Evolutionary conservation across 2,329 filamentous ascomycete genomes (phyloP).

Genomic region (Trichophyton benhamiae): DNA sequence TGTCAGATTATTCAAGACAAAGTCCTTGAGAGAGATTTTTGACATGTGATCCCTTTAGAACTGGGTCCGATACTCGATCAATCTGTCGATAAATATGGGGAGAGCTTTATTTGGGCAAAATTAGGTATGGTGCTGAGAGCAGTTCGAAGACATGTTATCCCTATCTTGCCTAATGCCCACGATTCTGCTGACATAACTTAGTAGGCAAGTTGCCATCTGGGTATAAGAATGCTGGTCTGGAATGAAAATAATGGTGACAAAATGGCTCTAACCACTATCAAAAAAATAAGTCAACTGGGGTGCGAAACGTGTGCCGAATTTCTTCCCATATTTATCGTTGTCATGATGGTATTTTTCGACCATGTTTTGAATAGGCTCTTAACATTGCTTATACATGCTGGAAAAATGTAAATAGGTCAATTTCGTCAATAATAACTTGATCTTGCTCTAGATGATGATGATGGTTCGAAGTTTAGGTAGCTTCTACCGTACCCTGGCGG

Average conservation of each 20-base stretch:
- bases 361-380: no score
- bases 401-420: no score
- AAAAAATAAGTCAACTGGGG: no score
- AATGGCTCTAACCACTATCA: not conserved
- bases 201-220: not conserved
- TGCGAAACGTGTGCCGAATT: not conserved
- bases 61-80: not conserved
- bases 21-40: slow-evolving; percentile 12
- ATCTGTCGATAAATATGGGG: not conserved
- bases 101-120: not conserved
- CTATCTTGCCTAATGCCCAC: not conserved
- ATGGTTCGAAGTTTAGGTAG: no score
- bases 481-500: no score
- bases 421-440: no score
- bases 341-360: no score
- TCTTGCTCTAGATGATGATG: no score
- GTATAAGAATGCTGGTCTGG: no score
- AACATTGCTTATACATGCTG: no score
- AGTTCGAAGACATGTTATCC: not conserved
- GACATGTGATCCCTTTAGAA: not conserved
- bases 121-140: not conserved
- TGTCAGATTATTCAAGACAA: slow-evolving; percentile 7
- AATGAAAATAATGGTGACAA: not conserved
- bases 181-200: not conserved
- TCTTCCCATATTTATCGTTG: not conserved